Conservation (phyloP, 768 basidiomycete genomes). For the Rhodotorula taiwanensis region DNA sequence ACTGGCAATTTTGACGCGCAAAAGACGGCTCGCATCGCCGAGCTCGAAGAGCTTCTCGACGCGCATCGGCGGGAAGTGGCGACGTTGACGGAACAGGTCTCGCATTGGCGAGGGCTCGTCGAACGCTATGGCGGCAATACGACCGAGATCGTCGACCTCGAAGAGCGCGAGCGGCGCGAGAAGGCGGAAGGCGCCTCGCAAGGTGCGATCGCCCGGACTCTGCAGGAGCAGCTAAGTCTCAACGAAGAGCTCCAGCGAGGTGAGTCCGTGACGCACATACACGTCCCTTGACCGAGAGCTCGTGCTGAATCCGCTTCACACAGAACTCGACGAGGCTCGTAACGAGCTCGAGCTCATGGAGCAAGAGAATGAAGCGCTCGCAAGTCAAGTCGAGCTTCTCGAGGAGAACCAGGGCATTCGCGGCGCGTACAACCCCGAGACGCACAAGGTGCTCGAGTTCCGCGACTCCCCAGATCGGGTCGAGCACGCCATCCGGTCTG, state of each 20-base stretch:
- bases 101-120: slow-evolving; percentile 29
- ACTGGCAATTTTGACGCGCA: slow-evolving; percentile 27
- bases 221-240: slow-evolving; percentile 24
- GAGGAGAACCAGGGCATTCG: slow-evolving; percentile 37
- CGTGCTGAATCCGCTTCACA: no score
- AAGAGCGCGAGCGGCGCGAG: slow-evolving; percentile 14
- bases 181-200: neutral
- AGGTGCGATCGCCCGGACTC: neutral
- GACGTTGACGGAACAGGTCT: slow-evolving; percentile 14
- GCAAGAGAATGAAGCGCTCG: slow-evolving; percentile 34
- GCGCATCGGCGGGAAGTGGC: slow-evolving; percentile 30
- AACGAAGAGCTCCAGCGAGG: slow-evolving; percentile 31
- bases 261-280: slow-evolving; percentile 1
- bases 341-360: slow-evolving; percentile 29
- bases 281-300: no score
- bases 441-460: slow-evolving; percentile 39
- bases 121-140: slow-evolving; percentile 36
- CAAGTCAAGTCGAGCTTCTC: slow-evolving; percentile 35
- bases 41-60: slow-evolving; percentile 31
- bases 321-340: slow-evolving; percentile 33
- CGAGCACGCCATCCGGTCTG: slow-evolving; percentile 69
- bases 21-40: slow-evolving; percentile 29
- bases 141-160: slow-evolving; percentile 30
- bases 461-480: slow-evolving; percentile 72
- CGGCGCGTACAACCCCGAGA: slow-evolving; percentile 37